Base-by-base conservation (phyloP, 2,329 filamentous ascomycete genomes). In the Bipolaris sorokiniana region DNA sequence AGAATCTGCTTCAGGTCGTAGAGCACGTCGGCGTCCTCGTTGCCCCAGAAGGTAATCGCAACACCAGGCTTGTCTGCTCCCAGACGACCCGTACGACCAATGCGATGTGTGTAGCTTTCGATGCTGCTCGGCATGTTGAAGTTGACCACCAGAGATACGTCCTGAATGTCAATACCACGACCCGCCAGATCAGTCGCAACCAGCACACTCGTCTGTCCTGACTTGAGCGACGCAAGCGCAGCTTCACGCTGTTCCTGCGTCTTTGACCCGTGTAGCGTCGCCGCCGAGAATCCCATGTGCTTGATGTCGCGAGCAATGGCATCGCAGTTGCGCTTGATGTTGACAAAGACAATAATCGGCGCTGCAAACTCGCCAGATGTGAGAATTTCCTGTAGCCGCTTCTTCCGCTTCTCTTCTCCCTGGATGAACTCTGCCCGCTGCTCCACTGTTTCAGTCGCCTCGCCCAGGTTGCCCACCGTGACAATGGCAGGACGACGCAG, bases 241-340 rank as follows among this genome's bases (percentile, higher is more conserved):
- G 92, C 91, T 78, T 99, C 95, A 83, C 95, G 89, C 84, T 99
- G 95, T 59, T 98, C 95, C 79, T 99, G 95, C 0, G 94, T 97
- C 79, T 99, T 99, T 80, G 88, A 91, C 62, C 95, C 94, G 80
- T 99, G 95, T 31, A 99, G 81, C 0, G 94, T 97, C 69, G 96
- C 93, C 7, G 90, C 87, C 18, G 87, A 90, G 83, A 92, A 95
- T 67, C 95, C 95, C 88, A 95, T 95, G 50, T 90, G 86, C 74
- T 96, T 95, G 81, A 99, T 95, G 73, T 98, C 94, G 59, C 91
- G 86, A 3, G 94, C 94, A 46, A 99, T 90, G 57, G 92, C 91
- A 76, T 99, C 95, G 81, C 94, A 98, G 81, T 98, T 98, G 68
- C 93, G 90, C 80, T 98, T 98, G 87, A 98, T 97, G 78, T 99